Evolutionary conservation across 2,329 filamentous ascomycete genomes (phyloP).

Genomic region (Botrytis tulipae): DNA sequence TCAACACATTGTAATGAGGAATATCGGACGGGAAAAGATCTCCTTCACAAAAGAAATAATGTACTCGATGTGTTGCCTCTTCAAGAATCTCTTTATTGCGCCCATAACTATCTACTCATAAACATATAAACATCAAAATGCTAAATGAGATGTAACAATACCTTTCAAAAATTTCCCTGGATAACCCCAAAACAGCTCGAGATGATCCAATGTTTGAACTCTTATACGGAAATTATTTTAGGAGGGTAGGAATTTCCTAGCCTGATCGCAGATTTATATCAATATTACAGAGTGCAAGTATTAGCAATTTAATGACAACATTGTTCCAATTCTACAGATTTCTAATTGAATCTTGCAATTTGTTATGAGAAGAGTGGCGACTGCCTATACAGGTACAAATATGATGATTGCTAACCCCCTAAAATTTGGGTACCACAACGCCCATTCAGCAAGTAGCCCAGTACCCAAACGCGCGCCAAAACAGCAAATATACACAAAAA

Average conservation of each 20-base stretch:
- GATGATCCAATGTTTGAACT: background rate
- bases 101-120: too few relatives aligned
- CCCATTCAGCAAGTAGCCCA: background rate
- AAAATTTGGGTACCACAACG: background rate
- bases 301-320: background rate
- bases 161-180: too few relatives aligned
- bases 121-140: background rate
- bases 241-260: background rate
- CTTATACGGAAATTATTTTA: background rate
- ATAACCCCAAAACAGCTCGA: background rate
- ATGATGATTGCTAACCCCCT: background rate
- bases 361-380: background rate
- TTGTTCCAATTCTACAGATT: background rate
- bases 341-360: background rate
- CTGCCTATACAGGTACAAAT: background rate
- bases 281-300: background rate
- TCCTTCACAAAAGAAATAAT: too few relatives aligned
- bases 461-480: conserved; percentile 14
- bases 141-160: background rate
- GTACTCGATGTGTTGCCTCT: too few relatives aligned
- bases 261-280: background rate
- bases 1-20: background rate
- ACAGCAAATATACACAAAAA: conserved; percentile 1
- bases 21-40: too few relatives aligned
- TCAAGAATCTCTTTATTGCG: too few relatives aligned